phyloP scores from a whole-genome alignment of 1,284 basidiomycete species.

The Schizophyllum amplum region DNA sequence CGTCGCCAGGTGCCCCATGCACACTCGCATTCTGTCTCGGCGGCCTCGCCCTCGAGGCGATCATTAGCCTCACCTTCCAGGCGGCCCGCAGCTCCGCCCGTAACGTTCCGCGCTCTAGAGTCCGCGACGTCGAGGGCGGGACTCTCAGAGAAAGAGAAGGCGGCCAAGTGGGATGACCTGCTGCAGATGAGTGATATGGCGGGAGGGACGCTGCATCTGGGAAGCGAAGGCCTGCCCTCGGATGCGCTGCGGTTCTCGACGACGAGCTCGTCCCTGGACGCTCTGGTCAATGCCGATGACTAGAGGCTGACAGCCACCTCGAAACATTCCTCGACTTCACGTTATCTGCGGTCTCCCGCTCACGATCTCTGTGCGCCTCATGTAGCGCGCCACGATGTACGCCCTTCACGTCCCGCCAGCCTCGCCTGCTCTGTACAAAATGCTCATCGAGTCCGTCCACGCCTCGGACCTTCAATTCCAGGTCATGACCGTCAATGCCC shows the following conservation, averaged over 20 bases:
- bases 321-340: too few relatives aligned
- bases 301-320: too few relatives aligned
- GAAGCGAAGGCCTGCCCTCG: conserved; percentile 9
- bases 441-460: too few relatives aligned
- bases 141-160: conserved; percentile 60
- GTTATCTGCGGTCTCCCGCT: too few relatives aligned
- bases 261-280: background rate
- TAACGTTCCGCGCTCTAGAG: conserved; percentile 44
- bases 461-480: too few relatives aligned
- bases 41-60: conserved; percentile 12
- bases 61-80: too few relatives aligned
- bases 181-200: conserved; percentile 54
- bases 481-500: too few relatives aligned
- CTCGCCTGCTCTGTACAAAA: too few relatives aligned
- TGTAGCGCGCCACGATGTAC: too few relatives aligned
- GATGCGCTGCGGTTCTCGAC: background rate
- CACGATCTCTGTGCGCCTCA: too few relatives aligned
- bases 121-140: conserved; percentile 7
- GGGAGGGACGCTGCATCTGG: conserved; percentile 60
- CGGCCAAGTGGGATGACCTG: conserved; percentile 60
- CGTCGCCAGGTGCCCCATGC: background rate
- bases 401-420: too few relatives aligned
- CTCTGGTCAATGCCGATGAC: background rate
- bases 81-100: conserved; percentile 17
- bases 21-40: conserved; percentile 6